Base-by-base conservation (phyloP, 768 basidiomycete species). In the Amanita phalloides region DNA sequence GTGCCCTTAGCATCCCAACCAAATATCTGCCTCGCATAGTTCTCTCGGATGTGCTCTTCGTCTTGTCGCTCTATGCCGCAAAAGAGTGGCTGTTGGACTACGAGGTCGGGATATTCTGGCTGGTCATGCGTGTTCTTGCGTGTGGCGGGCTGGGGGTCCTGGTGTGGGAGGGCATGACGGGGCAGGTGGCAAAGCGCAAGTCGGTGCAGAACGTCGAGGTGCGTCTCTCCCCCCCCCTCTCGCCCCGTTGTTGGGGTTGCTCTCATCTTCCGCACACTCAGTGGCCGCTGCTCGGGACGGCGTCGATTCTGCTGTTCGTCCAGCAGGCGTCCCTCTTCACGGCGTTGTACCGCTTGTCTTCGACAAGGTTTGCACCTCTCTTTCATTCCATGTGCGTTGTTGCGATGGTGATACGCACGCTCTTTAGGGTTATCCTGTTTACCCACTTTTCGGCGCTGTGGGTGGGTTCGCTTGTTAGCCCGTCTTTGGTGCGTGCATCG, bases 81-180 rank as follows among this genome's bases (percentile, higher is more conserved):
- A 86, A 85, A 66, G 83, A 81, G 58, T 78, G 79, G 69, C 65
- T 89, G 6, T 66, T 90, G 44, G 70, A 78, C 14, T 74, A 75
- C 36, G 82, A 86, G 62, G 76, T 82, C 20, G 82, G 82, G 6
- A 76, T 84, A 7, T 82, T 88, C 60, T 90, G 86, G 88, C 71
- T 87, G 11, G 71, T 84, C 32, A 81, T 89, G 69, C 71, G 85
- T 55, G 74, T 87, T 45, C 69, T 90, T 48, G 84, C 82, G 3
- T 79, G 81, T 57, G 84, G 79, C n/a, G 83, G 78, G n/a, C 58
- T 86, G 49, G 81, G 78, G 17, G 74, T 79, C 39, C 57, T 86
- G 42, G 64, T 78, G 17, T 82, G 84, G 82, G 80, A 81, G 55
- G 72, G 67, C 1, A 54, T 70, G 45, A 79, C 77, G 0, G 77